Evolutionary conservation across 192 early-diverging fungal genomes (phyloP).

Genomic region (Rhizoclosmatium globosum): DNA sequence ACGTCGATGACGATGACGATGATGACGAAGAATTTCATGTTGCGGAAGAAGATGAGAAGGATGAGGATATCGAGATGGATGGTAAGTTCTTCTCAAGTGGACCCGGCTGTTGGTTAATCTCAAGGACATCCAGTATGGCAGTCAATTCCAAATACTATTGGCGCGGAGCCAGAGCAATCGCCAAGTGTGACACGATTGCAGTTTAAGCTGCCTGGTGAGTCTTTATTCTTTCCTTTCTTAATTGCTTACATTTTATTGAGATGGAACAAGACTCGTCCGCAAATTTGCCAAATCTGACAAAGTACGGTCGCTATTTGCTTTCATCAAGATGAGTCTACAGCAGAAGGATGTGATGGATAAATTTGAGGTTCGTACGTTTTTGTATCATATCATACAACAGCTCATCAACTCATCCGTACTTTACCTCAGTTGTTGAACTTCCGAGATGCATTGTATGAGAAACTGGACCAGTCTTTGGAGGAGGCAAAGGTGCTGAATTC

Average conservation of each 20-base stretch:
- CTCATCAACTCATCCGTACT: not conserved
- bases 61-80: not conserved
- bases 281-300: conserved; percentile 78
- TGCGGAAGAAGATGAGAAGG: not conserved
- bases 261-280: conserved; percentile 80
- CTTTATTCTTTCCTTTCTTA: not conserved
- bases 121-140: not conserved
- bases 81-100: not conserved
- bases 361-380: conserved; percentile 71
- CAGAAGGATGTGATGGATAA: conserved; percentile 60
- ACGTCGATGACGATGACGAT: not conserved
- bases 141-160: not conserved
- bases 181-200: conserved; percentile 80
- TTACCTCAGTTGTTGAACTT: conserved; percentile 62
- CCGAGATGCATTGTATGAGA: conserved; percentile 69
- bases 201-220: conserved; percentile 73
- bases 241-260: conserved; percentile 34
- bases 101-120: not conserved
- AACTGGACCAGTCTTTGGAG: conserved; percentile 72
- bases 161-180: conserved; percentile 25
- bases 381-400: conserved; percentile 3
- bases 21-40: not conserved
- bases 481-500: conserved; percentile 65
- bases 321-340: conserved; percentile 66
- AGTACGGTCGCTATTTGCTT: conserved; percentile 84